phyloP scores from a whole-genome alignment of 176 grass and related monocot species.

The Oryza brachyantha region DNA sequence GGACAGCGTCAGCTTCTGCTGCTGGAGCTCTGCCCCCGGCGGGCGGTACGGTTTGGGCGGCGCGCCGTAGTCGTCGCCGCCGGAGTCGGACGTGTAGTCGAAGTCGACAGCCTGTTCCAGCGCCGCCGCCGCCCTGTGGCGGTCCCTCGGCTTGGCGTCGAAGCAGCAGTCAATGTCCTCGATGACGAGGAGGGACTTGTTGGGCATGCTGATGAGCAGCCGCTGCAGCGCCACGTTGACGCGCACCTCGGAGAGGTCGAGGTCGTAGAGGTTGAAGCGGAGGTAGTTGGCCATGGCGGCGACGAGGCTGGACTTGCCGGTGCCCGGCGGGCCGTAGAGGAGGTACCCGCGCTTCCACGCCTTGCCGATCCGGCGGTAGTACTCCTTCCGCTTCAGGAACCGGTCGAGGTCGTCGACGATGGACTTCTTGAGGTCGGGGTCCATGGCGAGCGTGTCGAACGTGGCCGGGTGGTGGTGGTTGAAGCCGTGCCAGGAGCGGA shows the following conservation, averaged over 20 bases:
- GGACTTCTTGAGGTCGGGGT: conserved; percentile 37
- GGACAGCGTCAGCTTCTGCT: conserved; percentile 16
- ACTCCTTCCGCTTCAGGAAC: conserved; percentile 44
- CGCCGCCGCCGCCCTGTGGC: not conserved
- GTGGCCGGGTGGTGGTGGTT: conserved; percentile 59
- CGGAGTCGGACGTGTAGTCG: not conserved
- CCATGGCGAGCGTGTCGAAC: conserved; percentile 68
- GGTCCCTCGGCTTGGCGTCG: conserved; percentile 17
- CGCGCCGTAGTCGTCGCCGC: not conserved
- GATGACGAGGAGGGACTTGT: conserved; percentile 27
- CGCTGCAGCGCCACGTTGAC: not conserved
- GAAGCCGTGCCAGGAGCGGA: not conserved
- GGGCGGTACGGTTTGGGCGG: not conserved
- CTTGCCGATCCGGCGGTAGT: conserved; percentile 52
- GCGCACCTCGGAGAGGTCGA: conserved; percentile 27
- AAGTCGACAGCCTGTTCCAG: not conserved
- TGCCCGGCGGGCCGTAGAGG: conserved; percentile 40
- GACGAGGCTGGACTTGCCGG: conserved; percentile 37
- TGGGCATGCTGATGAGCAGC: conserved; percentile 21
- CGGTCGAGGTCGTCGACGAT: conserved; percentile 48
- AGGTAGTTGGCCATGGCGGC: conserved; percentile 44
- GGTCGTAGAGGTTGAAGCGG: conserved; percentile 35
- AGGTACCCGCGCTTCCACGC: conserved; percentile 58
- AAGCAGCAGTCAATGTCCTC: conserved; percentile 41
- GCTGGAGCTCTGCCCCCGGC: not conserved